Percentiles rank a stretch among this genome's conserved stretches.
These are phyloP conservation scores for Wickerhamiella lipophila DNA, from an alignment of 805 yeast genomes.

Conservation along the genomic window DNA sequence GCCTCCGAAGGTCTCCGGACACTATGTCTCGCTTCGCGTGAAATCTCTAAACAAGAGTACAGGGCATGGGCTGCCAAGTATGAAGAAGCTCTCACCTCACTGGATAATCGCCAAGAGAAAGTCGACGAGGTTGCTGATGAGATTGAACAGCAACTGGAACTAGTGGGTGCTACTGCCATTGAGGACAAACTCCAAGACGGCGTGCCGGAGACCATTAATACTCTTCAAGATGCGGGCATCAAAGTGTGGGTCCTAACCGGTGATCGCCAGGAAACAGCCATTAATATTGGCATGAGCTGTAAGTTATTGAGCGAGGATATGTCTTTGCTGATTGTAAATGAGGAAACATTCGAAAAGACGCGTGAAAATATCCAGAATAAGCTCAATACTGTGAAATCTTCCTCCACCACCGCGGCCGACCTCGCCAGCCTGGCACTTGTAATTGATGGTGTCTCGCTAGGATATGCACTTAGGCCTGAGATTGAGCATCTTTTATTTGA, in stretches of 20 bases:
- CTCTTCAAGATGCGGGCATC: conserved; percentile 91
- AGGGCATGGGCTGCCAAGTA: conserved; percentile 51
- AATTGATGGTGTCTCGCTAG: conserved; percentile 87
- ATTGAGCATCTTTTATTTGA: conserved; percentile 67
- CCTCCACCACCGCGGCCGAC: conserved; percentile 54
- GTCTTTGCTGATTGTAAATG: conserved; percentile 84
- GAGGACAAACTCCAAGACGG: conserved; percentile 97
- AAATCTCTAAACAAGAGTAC: conserved; percentile 69
- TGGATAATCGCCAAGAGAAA: conserved; percentile 59
- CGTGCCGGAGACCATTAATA: conserved; percentile 93
- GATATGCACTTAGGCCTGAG: conserved; percentile 70
- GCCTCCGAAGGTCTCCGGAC: conserved; percentile 95
- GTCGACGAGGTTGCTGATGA: conserved; percentile 81
- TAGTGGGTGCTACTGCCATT: conserved; percentile 95
- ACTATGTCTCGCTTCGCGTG: conserved; percentile 78
- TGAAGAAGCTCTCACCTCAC: conserved; percentile 68
- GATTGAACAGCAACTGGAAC: conserved; percentile 65
- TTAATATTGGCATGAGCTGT: conserved; percentile 97
- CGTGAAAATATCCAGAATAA: conserved; percentile 60
- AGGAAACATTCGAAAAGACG: conserved; percentile 69
- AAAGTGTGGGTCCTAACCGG: conserved; percentile 97
- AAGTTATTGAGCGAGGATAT: conserved; percentile 86
- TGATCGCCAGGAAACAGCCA: conserved; percentile 97
- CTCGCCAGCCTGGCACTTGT: conserved; percentile 71
- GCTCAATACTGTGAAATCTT: conserved; percentile 49